phyloP scores from a whole-genome alignment of 768 basidiomycete genomes.

The Mycena chlorophos region DNA sequence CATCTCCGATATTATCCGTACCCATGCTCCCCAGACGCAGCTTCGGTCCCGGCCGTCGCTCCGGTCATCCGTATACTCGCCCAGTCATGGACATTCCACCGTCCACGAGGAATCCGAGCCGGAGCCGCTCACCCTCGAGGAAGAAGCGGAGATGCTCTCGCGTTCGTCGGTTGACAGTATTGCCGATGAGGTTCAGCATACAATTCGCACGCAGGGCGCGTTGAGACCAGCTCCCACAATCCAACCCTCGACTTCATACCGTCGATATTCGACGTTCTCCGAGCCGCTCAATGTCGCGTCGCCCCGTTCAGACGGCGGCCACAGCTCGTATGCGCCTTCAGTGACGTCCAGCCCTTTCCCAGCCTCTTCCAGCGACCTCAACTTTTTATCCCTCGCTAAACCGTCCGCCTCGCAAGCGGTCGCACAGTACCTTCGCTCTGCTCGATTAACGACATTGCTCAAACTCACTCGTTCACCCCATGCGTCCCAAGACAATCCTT shows the following conservation, averaged over 20 bases:
- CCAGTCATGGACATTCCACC: conserved; percentile 47
- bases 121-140: conserved; percentile 48
- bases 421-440: conserved; percentile 85
- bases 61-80: conserved; percentile 46
- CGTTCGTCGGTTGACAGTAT: conserved; percentile 89
- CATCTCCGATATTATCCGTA: conserved; percentile 86
- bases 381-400: conserved; percentile 42
- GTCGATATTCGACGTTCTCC: conserved; percentile 55
- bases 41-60: conserved; percentile 48
- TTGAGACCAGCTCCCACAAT: conserved; percentile 34
- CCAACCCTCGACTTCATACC: conserved; percentile 42
- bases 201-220: conserved; percentile 59
- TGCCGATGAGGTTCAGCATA: conserved; percentile 76
- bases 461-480: conserved; percentile 80
- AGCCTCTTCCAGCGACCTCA: conserved; percentile 49
- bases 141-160: conserved; percentile 65
- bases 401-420: conserved; percentile 66
- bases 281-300: conserved; percentile 57
- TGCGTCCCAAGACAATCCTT: conserved; percentile 68
- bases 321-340: conserved; percentile 50
- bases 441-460: conserved; percentile 79
- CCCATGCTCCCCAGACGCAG: conserved; percentile 67
- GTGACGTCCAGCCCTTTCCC: conserved; percentile 46
- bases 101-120: conserved; percentile 57
- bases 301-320: conserved; percentile 55